Conservation (phyloP, 495 filamentous ascomycete species). For the Aspergillus coremiiformis region DNA sequence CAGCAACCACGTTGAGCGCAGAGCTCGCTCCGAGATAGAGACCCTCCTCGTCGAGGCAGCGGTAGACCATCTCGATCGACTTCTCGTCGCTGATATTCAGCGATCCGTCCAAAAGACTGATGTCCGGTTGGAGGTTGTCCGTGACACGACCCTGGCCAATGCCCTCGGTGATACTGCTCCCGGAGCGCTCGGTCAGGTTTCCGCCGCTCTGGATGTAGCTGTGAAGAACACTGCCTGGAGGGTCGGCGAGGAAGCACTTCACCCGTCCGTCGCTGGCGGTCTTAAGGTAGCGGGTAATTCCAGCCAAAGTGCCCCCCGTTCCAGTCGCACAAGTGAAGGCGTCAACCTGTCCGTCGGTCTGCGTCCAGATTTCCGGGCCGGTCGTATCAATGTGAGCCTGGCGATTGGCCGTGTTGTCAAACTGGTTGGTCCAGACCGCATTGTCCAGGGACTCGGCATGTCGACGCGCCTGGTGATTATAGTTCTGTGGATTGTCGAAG, state of each 20-base stretch:
- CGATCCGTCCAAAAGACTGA: slow-evolving; percentile 79
- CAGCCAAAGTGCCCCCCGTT: slow-evolving; percentile 86
- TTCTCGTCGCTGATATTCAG: slow-evolving; percentile 84
- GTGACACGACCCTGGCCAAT: slow-evolving; percentile 97
- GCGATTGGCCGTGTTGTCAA: slow-evolving; percentile 92
- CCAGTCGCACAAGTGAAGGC: slow-evolving; percentile 95
- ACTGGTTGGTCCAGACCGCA: slow-evolving; percentile 98
- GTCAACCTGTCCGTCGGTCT: slow-evolving; percentile 79
- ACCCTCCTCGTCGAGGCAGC: slow-evolving; percentile 93
- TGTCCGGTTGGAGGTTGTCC: slow-evolving; percentile 80
- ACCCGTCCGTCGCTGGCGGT: slow-evolving; percentile 69
- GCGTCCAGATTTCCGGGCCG: slow-evolving; percentile 94
- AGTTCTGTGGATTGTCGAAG: slow-evolving; percentile 94
- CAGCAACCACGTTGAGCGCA: slow-evolving; percentile 88
- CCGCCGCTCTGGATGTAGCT: slow-evolving; percentile 85
- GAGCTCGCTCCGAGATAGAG: slow-evolving; percentile 93
- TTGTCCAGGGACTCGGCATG: slow-evolving; percentile 82
- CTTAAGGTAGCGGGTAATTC: slow-evolving; percentile 85
- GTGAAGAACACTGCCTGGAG: slow-evolving; percentile 85
- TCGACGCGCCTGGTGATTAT: slow-evolving; percentile 89
- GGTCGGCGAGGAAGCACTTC: slow-evolving; percentile 88
- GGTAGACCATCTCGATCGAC: slow-evolving; percentile 95
- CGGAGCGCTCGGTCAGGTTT: slow-evolving; percentile 68
- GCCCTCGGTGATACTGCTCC: slow-evolving; percentile 91
- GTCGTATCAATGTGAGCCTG: slow-evolving; percentile 95